Conservation (phyloP, 2,329 filamentous ascomycete genomes). For the Diaporthe batatas region DNA sequence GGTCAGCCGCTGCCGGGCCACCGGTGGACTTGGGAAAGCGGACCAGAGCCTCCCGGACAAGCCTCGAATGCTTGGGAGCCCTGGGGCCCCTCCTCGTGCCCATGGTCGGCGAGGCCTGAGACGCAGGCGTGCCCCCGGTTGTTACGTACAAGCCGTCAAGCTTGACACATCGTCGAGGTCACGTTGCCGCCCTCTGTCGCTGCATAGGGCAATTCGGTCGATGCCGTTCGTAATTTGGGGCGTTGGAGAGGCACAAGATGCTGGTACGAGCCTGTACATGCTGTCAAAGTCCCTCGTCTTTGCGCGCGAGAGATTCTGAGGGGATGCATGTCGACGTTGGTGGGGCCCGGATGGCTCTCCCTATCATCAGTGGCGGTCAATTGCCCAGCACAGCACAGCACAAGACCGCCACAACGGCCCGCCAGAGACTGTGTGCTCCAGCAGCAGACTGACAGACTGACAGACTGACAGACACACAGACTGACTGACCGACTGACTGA, state of each 20-base stretch:
- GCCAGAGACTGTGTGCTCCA: not conserved
- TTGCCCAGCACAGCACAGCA: not conserved
- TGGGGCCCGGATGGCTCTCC: slow-evolving; percentile 4
- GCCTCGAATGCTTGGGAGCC: not conserved
- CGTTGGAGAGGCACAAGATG: not conserved
- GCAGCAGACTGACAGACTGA: not conserved
- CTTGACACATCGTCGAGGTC: slow-evolving; percentile 43
- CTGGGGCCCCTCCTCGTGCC: not conserved
- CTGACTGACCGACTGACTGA: not conserved
- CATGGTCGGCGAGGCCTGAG: slow-evolving; percentile 22
- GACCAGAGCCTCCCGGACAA: slow-evolving; percentile 28
- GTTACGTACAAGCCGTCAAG: slow-evolving; percentile 40
- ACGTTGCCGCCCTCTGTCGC: slow-evolving; percentile 38
- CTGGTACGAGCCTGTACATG: slow-evolving; percentile 25
- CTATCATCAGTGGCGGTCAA: slow-evolving; percentile 27
- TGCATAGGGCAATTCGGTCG: slow-evolving; percentile 21
- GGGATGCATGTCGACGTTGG: not conserved
- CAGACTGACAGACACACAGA: too few species aligned
- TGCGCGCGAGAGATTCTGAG: not conserved
- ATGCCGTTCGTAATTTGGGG: slow-evolving; percentile 7
- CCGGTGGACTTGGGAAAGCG: slow-evolving; percentile 10
- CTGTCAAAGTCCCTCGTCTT: slow-evolving; percentile 2
- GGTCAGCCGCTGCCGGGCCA: slow-evolving; percentile 41
- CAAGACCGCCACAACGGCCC: not conserved
- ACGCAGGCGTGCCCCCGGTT: slow-evolving; percentile 27